Percentiles rank a stretch among this genome's conserved stretches.
phyloP scores from a whole-genome alignment of 1,284 basidiomycete species.

The Ganoderma multipileum region DNA sequence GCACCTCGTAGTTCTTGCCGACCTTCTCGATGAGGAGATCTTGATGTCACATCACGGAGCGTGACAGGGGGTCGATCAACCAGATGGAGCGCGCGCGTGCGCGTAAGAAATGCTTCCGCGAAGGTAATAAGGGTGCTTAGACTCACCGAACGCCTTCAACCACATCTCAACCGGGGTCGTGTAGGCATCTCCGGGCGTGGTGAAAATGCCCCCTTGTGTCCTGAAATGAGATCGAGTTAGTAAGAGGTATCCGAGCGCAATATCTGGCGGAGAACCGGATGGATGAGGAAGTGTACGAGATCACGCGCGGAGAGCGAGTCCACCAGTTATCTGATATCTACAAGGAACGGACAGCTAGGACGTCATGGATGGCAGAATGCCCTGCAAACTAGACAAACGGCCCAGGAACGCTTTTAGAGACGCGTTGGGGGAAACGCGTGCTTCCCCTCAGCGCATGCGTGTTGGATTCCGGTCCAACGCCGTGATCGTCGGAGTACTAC shows the following conservation, averaged over 20 bases:
- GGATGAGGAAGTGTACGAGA: neutral
- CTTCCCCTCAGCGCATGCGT: neutral
- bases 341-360: neutral
- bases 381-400: neutral
- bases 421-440: neutral
- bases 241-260: neutral
- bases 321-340: neutral
- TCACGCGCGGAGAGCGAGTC: neutral
- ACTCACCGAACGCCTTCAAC: conserved; percentile 81
- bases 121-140: conserved; percentile 28
- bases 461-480: neutral
- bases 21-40: conserved; percentile 80
- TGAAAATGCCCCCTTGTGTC: conserved; percentile 85
- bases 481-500: neutral
- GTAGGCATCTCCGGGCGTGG: conserved; percentile 82
- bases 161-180: conserved; percentile 88
- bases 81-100: conserved; percentile 20
- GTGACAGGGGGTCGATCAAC: conserved; percentile 41
- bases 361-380: neutral
- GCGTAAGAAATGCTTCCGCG: conserved; percentile 52
- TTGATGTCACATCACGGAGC: conserved; percentile 43
- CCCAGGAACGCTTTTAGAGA: neutral
- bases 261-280: neutral
- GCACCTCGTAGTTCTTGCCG: conserved; percentile 67
- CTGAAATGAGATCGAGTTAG: conserved; percentile 44